These are phyloP conservation scores for Misopates orontium DNA, from an alignment of 257 asterid genomes.

Conservation along the genomic window DNA sequence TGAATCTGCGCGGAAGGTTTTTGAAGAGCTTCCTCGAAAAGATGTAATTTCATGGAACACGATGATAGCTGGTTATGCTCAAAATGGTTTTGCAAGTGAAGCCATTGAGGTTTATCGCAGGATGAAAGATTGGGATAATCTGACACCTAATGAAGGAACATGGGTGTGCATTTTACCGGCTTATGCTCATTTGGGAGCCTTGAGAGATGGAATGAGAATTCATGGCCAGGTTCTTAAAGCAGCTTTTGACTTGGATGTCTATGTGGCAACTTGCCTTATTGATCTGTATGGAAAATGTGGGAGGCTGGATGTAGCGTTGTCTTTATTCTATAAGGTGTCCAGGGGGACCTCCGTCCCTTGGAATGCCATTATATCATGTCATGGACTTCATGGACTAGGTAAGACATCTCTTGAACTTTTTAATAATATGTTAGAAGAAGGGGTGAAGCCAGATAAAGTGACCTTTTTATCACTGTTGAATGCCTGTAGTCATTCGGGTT, in stretches of 20 bases:
- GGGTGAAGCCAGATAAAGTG: constrained; percentile 69
- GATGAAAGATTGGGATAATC: constrained; percentile 43
- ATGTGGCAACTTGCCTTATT: constrained; percentile 69
- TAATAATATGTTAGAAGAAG: constrained; percentile 51
- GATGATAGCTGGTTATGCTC: constrained; percentile 74
- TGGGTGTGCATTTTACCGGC: constrained; percentile 78
- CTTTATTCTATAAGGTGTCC: constrained; percentile 53
- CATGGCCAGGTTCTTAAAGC: constrained; percentile 59
- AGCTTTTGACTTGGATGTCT: constrained; percentile 52
- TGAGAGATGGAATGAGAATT: constrained; percentile 64
- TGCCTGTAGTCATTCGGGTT: constrained; percentile 82
- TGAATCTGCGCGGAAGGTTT: constrained; percentile 56
- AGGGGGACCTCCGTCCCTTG: constrained; percentile 52
- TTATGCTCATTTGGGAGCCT: constrained; percentile 76
- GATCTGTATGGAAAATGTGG: constrained; percentile 88
- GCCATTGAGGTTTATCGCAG: constrained; percentile 48
- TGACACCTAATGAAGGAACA: constrained; percentile 60
- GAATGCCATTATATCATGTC: constrained; percentile 73
- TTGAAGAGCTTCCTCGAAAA: constrained; percentile 51
- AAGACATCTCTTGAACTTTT: constrained; percentile 57
- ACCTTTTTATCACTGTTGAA: constrained; percentile 66
- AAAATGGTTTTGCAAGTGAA: constrained; percentile 77
- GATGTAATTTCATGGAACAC: constrained; percentile 86
- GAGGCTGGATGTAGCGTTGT: constrained; percentile 55
- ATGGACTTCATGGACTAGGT: constrained; percentile 78